Base-by-base conservation (phyloP, 139 green algal species). In the Ulvella scutata region DNA sequence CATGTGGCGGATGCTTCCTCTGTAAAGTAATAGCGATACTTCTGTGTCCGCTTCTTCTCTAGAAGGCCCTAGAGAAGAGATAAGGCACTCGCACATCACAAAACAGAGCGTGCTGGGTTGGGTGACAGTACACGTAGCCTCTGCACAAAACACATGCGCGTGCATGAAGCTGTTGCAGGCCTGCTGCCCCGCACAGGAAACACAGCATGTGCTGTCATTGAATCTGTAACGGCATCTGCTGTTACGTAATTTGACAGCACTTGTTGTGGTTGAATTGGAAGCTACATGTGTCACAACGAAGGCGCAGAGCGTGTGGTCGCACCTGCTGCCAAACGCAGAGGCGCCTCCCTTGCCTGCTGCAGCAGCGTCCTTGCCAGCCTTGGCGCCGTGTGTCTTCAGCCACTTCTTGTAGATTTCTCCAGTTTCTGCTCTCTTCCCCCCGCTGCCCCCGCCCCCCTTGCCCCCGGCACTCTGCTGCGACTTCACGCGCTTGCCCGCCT, bases 401-500 rank as follows among this genome's bases (percentile, higher is more conserved):
- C 72, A 75, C 72, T 75, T 75, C 34, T 75, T 75, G 37, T 75
- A 75, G 31, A 75, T 76, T 3, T 44, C 51, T 21, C 67, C 36
- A n/a, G 43, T 7, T 62, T 38, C 39, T 40, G 43, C 4, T 26
- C 62, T 43, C 13, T 33, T 43, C 6, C 23, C 43, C n/a, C 1
- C 4, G 6, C 43, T 43, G 43, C 73, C 73, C 39, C 39, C 34
- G 1, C 13, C 73, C 9, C 29, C 73, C 73, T 28, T 31, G 37
- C 17, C 23, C 2, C 7, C 36, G 9, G 4, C 75, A 3, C 37
- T 1, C 43, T 38, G 33, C 60, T 44, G 59, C 60, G 43, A 62
- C 44, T 60, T 72, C 62, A 81, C 75, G 20, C 78, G 74, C 43
- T 78, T 81, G 38, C 43, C 61, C 51, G 31, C 28, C 51, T 23